Percentiles rank a stretch among this genome's conserved stretches.
These are phyloP conservation scores for Scalesia atractyloides DNA, from an alignment of 129 eudicot species.

Conservation along the genomic window DNA sequence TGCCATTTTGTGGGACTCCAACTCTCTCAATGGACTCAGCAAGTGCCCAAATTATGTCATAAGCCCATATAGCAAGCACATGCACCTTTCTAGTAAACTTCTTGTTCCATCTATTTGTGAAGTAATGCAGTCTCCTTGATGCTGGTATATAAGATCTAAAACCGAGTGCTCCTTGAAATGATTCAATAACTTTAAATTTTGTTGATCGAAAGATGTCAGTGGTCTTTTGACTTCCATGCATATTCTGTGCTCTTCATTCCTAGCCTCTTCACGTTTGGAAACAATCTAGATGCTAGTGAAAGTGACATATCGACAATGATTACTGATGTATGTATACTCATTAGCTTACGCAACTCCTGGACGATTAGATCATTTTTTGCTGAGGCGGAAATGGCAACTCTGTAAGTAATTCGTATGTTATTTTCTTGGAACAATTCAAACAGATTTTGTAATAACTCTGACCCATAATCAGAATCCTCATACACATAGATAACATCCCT, in stretches of 20 bases:
- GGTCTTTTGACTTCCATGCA: constrained; percentile 51
- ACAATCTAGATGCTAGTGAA: constrained; percentile 29
- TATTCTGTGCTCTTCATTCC: constrained; percentile 50
- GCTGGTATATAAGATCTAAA: constrained; percentile 41
- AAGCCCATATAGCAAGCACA: constrained; percentile 26
- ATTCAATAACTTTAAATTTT: constrained; percentile 26
- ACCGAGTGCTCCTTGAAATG: constrained; percentile 48
- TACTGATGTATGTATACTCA: constrained; percentile 29
- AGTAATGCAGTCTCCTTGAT: constrained; percentile 20
- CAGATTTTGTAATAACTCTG: constrained; percentile 11
- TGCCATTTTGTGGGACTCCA: constrained; percentile 20
- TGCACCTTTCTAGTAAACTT: neutral
- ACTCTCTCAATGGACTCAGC: constrained; percentile 29
- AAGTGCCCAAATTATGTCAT: constrained; percentile 36
- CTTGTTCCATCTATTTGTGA: constrained; percentile 6
- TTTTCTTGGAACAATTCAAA: constrained; percentile 21
- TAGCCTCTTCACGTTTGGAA: constrained; percentile 33
- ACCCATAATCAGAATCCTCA: constrained; percentile 30
- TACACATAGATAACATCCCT: constrained; percentile 23
- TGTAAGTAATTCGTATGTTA: constrained; percentile 18
- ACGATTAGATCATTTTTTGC: constrained; percentile 37
- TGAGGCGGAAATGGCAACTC: constrained; percentile 26
- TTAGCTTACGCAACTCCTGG: constrained; percentile 42
- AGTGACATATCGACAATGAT: constrained; percentile 41
- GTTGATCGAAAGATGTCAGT: constrained; percentile 16